Base-by-base conservation (phyloP, 495 filamentous ascomycete species). In the Podospora pseudocomata region DNA sequence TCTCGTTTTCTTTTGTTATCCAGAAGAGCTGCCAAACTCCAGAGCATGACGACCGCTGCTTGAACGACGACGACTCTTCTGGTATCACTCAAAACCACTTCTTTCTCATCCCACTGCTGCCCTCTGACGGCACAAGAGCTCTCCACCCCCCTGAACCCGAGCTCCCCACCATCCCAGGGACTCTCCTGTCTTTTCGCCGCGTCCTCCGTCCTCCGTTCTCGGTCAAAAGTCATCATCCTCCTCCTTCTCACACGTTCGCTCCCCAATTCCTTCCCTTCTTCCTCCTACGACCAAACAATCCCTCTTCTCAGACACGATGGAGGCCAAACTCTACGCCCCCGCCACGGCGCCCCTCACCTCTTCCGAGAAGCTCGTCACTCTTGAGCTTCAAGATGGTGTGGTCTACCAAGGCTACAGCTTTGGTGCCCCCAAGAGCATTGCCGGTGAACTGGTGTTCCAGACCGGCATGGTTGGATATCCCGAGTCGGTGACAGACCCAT, bases 401-500 rank as follows among this genome's bases (percentile, higher is more conserved):
- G 86, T 89, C 72, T 96, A 93, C 83, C 90, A 93, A 72, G 95
- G 95, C 65, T 91, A 92, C 81, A 97, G 93, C 84, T 99, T 97
- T 76, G 95, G 95, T 75, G 92, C 93, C 28, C 84, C 92, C 75
- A 95, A 92, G 85, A 96, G 90, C 76, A 87, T 95, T 73, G 90
- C 94, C 67, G 95, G 95, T 74, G 95, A 99, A 86, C 84, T 98
- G 76, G 95, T 99, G 79, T 99, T 99, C 83, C 95, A 99, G 85
- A 99, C 95, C 62, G 95, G 95, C 76, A 96, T 99, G 95, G 95
- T 99, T 66, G 95, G 95, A 69, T 99, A 99, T 76, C 94, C 95
- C 34, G 95, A 99, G 82, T 97, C 94, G 58, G 88, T 99, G 87
- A 98, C 95, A 75, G 96, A 98, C 74, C 96, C 95, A 54, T 98